Evolutionary conservation across 495 filamentous ascomycete species (phyloP), one percentile per base, ranked within the genome.

Genomic region (Saxispiralis lemnorum): DNA sequence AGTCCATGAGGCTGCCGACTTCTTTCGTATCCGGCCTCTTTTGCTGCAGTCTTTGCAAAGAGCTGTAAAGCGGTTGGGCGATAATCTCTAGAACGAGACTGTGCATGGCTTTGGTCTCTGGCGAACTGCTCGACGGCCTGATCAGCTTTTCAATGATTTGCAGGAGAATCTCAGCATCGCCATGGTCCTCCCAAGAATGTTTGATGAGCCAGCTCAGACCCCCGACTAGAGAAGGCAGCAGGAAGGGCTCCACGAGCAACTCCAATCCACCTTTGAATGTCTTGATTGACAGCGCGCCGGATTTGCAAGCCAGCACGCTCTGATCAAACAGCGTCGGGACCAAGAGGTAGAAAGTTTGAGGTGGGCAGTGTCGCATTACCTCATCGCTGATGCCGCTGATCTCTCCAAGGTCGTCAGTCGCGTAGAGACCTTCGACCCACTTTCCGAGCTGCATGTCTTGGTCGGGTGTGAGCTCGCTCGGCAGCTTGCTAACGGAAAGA

Each of bases 281-380:
- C 14, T 93, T 83, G 15, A 92, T 72, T 17, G 76, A 73, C 17
- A 97, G 61, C 28, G 76, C 68, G 6, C 75, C 75, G 0, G 70
- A 73, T 45, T 75, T 71, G 51, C 78, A 80, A 1, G 84, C 89
- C 10, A 79, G 66, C 1, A 93, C 70, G 35, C 80, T 83, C 51
- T 96, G 84, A 43, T 78, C 70, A 54, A 96, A 93, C 0, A 96
- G 61, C 1, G 87, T 89, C 7, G 86, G 78, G 4, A 93, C 78
- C n/a, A 97, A 73, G 14, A 81, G 62, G 53, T 95, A 94, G 55
- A 96, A 97, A 24, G 93, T 82, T 51, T 93, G 86, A 1, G 89
- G 92, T 18, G 79, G 83, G 53, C 89, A 96, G 1, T 79, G 75
- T 7, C 83, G 79, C 79, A 95, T 85, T 6, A 92, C 72, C 42